Conservation (phyloP, 257 asterid species). For the Solanum medicagineum region DNA sequence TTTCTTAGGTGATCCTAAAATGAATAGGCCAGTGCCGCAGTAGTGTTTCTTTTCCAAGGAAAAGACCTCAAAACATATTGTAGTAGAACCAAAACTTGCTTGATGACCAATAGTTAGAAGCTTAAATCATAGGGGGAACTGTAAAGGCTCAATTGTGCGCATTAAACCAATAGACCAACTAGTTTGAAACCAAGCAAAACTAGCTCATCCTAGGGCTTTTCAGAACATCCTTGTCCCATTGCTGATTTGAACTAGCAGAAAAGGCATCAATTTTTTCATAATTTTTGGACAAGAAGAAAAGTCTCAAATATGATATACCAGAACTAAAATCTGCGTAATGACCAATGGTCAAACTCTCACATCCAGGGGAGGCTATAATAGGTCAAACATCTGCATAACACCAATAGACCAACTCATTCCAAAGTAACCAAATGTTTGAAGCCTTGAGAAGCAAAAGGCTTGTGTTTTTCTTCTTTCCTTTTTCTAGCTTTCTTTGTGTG, state of each 20-base stretch:
- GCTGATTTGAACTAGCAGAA: not conserved
- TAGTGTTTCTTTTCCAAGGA: not conserved
- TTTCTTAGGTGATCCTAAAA: not conserved
- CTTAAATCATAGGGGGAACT: not conserved
- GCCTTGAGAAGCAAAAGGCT: not conserved
- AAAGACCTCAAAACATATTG: not conserved
- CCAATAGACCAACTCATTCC: not conserved
- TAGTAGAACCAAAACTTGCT: not conserved
- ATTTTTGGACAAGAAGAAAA: not conserved
- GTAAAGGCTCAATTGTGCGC: not conserved
- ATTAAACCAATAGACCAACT: not conserved
- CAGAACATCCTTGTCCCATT: not conserved
- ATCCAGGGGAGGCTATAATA: not conserved
- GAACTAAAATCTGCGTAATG: conserved; percentile 1
- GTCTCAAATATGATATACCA: not conserved
- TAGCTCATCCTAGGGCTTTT: not conserved
- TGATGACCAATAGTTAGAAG: not conserved
- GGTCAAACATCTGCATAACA: not conserved
- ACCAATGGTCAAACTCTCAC: not conserved
- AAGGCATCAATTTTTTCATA: not conserved
- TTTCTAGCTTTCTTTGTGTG: too few species aligned
- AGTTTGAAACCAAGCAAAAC: not conserved
- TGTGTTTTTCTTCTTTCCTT: too few species aligned
- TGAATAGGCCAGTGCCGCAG: not conserved
- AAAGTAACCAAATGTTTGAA: not conserved